Evolutionary conservation across 106 monocot species (phyloP).

Genomic region (Phalaenopsis aphrodite): DNA sequence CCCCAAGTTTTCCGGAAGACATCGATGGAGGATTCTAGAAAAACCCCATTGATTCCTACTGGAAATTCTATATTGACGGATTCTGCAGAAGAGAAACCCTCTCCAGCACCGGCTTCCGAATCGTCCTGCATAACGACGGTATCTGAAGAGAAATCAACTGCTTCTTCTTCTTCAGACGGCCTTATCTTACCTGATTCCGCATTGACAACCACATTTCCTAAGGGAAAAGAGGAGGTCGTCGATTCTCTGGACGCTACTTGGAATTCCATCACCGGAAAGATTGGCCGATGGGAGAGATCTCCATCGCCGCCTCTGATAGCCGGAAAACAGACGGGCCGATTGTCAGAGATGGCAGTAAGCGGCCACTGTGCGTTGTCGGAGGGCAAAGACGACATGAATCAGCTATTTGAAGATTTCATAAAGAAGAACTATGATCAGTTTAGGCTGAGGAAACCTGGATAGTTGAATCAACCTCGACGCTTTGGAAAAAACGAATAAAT

Average conservation of each 20-base stretch:
- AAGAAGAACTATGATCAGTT: constrained; percentile 61
- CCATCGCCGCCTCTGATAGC: not conserved
- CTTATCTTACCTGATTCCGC: no score
- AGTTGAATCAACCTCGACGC: not conserved
- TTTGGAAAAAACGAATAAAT: not conserved
- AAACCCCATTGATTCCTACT: not conserved
- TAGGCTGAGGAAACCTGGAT: constrained; percentile 12
- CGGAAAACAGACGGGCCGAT: not conserved
- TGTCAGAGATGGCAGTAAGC: not conserved
- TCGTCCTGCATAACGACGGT: constrained; percentile 33
- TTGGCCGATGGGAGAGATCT: constrained; percentile 12
- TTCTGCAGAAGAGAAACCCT: not conserved
- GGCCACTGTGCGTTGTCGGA: constrained; percentile 1
- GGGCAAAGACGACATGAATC: constrained; percentile 45
- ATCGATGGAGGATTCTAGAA: not conserved
- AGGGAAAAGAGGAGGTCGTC: not conserved
- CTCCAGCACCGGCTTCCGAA: not conserved
- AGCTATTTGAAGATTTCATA: constrained; percentile 59
- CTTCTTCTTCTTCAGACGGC: constrained; percentile 4
- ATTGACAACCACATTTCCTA: not conserved
- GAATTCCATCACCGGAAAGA: constrained; percentile 34
- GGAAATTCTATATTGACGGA: not conserved
- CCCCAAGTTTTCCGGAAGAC: not conserved
- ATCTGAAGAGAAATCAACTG: constrained; percentile 18
- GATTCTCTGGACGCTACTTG: constrained; percentile 48